Evolutionary conservation across 192 early-diverging fungal genomes (phyloP), one percentile per base, ranked within the genome.

Genomic region (Linnemannia zychae): DNA sequence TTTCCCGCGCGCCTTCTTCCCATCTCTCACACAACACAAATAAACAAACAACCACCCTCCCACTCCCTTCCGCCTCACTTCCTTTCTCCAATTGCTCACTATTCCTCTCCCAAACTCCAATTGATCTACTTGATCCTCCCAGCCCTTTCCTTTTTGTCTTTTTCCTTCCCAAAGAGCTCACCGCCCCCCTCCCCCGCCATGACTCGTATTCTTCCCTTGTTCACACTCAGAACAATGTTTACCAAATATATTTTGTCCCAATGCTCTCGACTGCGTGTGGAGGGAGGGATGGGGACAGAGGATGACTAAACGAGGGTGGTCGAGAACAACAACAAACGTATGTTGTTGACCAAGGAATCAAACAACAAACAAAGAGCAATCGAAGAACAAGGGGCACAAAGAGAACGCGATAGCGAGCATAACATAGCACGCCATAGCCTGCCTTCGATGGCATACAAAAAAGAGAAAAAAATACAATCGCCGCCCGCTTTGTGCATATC

Each of bases 201-300:
- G 24, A 48, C 16, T 36, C 24, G 0, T 71, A 18, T n/a, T 49
- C 36, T 3, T 36, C 71, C n/a, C 20, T 72, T 72, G 28, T 72
- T 72, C 48, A 47, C 34, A 72, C 70, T 71, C 70, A 37, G 24
- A 28, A 44, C 44, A 44, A 44, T 76, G 75, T 76, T 76, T 76
- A 76, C 66, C 22, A 68, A 76, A 76, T 28, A 48, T n/a, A 63
- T 31, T n/a, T 44, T 44, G 57, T 63, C 28, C 24, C 57, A 15
- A 31, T 63, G 57, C 57, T 63, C 57, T 63, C 28, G 57, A 63
- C 57, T 63, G 28, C 28, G 24, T 63, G 28, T 63, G 28, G 24
- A 31, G 24, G 31, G 57, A 63, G 9, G 3, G 24, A 28, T 22
- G 13, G 24, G 31, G 28, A 63, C 24, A 13, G 24, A 16, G 12